These are phyloP conservation scores for Neopestalotiopsis rosae DNA, from an alignment of 2,329 filamentous ascomycete species.

Conservation along the genomic window DNA sequence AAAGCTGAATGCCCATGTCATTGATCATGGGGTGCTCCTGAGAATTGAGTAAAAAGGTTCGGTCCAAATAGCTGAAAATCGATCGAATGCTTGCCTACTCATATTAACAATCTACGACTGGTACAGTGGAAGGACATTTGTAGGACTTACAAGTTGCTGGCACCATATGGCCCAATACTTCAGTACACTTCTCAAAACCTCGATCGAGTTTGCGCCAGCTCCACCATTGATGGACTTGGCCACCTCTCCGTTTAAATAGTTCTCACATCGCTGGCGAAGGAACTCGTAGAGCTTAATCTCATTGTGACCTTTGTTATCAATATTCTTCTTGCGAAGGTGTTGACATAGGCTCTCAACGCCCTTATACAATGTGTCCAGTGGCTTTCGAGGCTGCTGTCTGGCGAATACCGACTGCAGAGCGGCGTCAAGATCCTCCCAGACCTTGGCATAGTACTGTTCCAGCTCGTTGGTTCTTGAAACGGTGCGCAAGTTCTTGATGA, in stretches of 20 bases:
- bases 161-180: constrained; percentile 79
- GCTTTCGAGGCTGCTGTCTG: constrained; percentile 65
- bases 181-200: constrained; percentile 63
- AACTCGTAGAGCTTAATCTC: constrained; percentile 71
- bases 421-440: constrained; percentile 74
- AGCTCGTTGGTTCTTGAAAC: constrained; percentile 64
- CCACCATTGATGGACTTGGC: constrained; percentile 57
- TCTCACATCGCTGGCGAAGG: constrained; percentile 69
- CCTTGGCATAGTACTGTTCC: constrained; percentile 78
- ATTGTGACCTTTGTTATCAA: constrained; percentile 61
- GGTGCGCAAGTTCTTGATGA: constrained; percentile 89
- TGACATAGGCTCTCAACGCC: constrained; percentile 88
- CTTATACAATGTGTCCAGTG: constrained; percentile 88
- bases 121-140: neutral
- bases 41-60: constrained; percentile 81
- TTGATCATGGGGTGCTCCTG: constrained; percentile 75
- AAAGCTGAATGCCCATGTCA: constrained; percentile 79
- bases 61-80: constrained; percentile 93
- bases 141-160: constrained; percentile 67
- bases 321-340: constrained; percentile 70
- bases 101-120: neutral
- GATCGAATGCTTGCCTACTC: constrained; percentile 76
- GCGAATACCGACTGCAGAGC: constrained; percentile 78
- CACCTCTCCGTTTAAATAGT: constrained; percentile 69
- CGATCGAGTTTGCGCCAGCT: constrained; percentile 61